Percentiles rank a stretch among this genome's conserved stretches.
phyloP scores from a whole-genome alignment of 2,329 filamentous ascomycete genomes.

The Hypoxylon sp. region DNA sequence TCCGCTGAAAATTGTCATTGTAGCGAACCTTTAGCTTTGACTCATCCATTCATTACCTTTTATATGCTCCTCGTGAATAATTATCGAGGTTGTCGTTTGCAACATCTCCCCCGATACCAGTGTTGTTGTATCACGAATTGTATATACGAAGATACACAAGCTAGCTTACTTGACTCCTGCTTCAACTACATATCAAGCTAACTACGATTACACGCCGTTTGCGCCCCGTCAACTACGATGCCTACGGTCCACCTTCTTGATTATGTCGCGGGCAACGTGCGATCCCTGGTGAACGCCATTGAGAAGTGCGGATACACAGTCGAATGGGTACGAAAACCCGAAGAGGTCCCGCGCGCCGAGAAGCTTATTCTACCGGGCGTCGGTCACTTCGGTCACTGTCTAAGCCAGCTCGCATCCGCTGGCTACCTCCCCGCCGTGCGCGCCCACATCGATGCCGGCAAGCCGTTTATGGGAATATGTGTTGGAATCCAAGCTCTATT shows the following conservation, averaged over 20 bases:
- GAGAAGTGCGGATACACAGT: slow-evolving; percentile 94
- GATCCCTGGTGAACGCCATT: slow-evolving; percentile 95
- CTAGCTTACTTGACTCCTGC: too few relatives aligned
- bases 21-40: slow-evolving; percentile 29
- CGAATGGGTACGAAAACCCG: slow-evolving; percentile 87
- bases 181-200: too few relatives aligned
- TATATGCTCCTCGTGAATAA: slow-evolving; percentile 4
- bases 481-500: slow-evolving; percentile 94
- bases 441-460: slow-evolving; percentile 85
- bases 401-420: slow-evolving; percentile 81
- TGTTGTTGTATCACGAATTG: too few relatives aligned
- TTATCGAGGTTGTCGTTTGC: too few relatives aligned
- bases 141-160: slow-evolving; percentile 3
- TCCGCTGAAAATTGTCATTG: slow-evolving; percentile 33
- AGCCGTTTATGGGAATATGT: slow-evolving; percentile 98
- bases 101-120: too few relatives aligned
- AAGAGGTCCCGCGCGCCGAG: slow-evolving; percentile 86
- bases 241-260: slow-evolving; percentile 80
- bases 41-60: slow-evolving; percentile 26
- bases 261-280: slow-evolving; percentile 96
- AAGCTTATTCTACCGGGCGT: slow-evolving; percentile 96
- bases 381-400: slow-evolving; percentile 96
- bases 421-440: slow-evolving; percentile 85
- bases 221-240: slow-evolving; percentile 69
- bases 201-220: too few relatives aligned